Evolutionary conservation across 2,329 filamentous ascomycete species (phyloP).

Genomic region (Fusarium concolor): DNA sequence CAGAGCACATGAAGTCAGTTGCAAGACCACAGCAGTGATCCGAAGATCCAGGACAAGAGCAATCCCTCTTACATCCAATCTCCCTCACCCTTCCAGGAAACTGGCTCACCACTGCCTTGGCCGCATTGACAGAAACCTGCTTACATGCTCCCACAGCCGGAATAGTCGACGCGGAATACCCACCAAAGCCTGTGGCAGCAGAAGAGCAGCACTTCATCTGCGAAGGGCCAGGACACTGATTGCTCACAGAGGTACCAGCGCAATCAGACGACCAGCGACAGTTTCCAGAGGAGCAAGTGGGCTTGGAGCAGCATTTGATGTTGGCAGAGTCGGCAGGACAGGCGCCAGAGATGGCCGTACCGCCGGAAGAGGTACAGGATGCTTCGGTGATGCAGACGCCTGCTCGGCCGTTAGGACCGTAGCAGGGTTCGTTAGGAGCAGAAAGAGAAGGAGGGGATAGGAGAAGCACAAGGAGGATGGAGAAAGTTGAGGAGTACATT

Average conservation of each 20-base stretch:
- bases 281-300: slow-evolving; percentile 51
- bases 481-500: slow-evolving; percentile 34
- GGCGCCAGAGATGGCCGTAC: slow-evolving; percentile 52
- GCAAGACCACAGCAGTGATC: slow-evolving; percentile 55
- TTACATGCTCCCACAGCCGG: slow-evolving; percentile 53
- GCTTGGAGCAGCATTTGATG: slow-evolving; percentile 58
- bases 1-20: slow-evolving; percentile 55
- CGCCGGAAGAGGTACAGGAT: slow-evolving; percentile 52
- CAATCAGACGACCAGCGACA: slow-evolving; percentile 56
- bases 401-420: slow-evolving; percentile 39
- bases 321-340: slow-evolving; percentile 54
- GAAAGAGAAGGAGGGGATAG: slow-evolving; percentile 35
- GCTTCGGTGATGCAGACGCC: slow-evolving; percentile 55
- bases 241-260: slow-evolving; percentile 45
- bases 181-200: slow-evolving; percentile 49
- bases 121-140: slow-evolving; percentile 51
- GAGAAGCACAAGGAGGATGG: slow-evolving; percentile 29
- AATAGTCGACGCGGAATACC: slow-evolving; percentile 50
- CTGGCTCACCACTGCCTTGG: slow-evolving; percentile 51
- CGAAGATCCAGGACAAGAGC: slow-evolving; percentile 48
- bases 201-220: slow-evolving; percentile 56
- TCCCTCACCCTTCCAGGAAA: slow-evolving; percentile 53
- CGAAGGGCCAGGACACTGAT: slow-evolving; percentile 54
- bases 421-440: slow-evolving; percentile 50
- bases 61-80: slow-evolving; percentile 51